Conservation (phyloP, 768 basidiomycete species). For the Rhizopogon rudus region DNA sequence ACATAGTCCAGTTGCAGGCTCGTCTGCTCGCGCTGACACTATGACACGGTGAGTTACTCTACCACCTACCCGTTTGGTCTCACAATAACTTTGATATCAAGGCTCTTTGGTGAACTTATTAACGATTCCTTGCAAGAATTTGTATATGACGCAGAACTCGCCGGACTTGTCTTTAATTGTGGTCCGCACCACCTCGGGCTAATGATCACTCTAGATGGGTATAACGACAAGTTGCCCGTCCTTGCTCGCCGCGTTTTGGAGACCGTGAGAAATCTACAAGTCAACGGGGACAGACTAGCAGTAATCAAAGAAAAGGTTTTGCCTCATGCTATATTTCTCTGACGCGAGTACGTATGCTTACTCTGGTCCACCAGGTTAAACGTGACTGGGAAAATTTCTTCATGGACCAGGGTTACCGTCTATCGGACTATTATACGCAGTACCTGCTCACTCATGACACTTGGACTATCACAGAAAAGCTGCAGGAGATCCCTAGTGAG, state of each 20-base stretch:
- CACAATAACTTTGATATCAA: constrained; percentile 20
- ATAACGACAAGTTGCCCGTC: constrained; percentile 86
- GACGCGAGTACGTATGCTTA: background rate
- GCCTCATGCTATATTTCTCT: background rate
- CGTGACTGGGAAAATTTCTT: constrained; percentile 84
- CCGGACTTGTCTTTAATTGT: constrained; percentile 77
- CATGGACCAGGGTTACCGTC: constrained; percentile 74
- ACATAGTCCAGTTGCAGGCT: constrained; percentile 50
- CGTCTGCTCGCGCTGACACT: constrained; percentile 64
- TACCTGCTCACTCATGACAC: constrained; percentile 67
- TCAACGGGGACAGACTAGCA: constrained; percentile 67
- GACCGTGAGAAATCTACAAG: constrained; percentile 55
- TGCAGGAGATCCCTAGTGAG: constrained; percentile 73
- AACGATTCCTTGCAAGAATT: constrained; percentile 88
- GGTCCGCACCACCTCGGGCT: constrained; percentile 60
- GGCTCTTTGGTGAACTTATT: constrained; percentile 81
- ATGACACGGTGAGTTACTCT: constrained; percentile 54
- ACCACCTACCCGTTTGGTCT: background rate
- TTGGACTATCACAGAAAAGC: constrained; percentile 75
- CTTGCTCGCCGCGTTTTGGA: constrained; percentile 70
- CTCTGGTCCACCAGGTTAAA: constrained; percentile 44
- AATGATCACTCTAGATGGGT: constrained; percentile 68
- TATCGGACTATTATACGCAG: constrained; percentile 72
- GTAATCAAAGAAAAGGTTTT: constrained; percentile 83
- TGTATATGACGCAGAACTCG: constrained; percentile 88